Evolutionary conservation across 1,284 basidiomycete species (phyloP).

Genomic region (Cryptococcus maquisensis): DNA sequence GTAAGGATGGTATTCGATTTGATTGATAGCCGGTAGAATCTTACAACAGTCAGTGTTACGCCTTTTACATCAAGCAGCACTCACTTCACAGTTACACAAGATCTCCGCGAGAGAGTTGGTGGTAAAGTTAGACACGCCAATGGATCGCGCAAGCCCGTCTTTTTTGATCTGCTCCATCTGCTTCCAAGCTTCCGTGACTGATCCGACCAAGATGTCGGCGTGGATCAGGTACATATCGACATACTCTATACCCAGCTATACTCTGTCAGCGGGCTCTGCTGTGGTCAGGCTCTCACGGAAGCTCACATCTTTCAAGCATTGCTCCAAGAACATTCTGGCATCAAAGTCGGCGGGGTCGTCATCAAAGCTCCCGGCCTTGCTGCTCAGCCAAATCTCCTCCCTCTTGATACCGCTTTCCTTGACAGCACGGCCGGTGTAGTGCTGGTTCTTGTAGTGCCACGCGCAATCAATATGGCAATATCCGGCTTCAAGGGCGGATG

Average conservation of each 20-base stretch:
- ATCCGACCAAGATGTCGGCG: slow-evolving; percentile 50
- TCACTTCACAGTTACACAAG: slow-evolving; percentile 49
- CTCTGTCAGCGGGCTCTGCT: neutral
- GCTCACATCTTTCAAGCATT: slow-evolving; percentile 16
- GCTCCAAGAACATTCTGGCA: slow-evolving; percentile 7
- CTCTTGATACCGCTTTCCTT: slow-evolving; percentile 3
- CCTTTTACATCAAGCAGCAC: slow-evolving; percentile 29
- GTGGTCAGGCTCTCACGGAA: neutral
- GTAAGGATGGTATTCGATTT: slow-evolving; percentile 70
- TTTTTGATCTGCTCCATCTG: slow-evolving; percentile 59
- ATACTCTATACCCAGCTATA: slow-evolving; percentile 59
- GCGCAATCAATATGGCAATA: slow-evolving; percentile 22
- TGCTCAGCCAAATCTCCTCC: slow-evolving; percentile 6
- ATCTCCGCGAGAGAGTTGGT: slow-evolving; percentile 40
- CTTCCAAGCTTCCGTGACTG: slow-evolving; percentile 56
- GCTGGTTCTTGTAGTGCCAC: slow-evolving; percentile 20
- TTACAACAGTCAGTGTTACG: slow-evolving; percentile 46
- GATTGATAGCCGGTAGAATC: slow-evolving; percentile 66
- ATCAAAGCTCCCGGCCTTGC: slow-evolving; percentile 17
- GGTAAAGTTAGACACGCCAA: slow-evolving; percentile 62
- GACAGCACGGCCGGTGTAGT: slow-evolving; percentile 11
- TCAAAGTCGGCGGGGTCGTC: slow-evolving; percentile 17
- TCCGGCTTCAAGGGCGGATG: slow-evolving; percentile 8
- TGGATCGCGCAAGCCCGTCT: slow-evolving; percentile 60
- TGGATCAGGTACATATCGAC: slow-evolving; percentile 66